Conservation (phyloP, 1,284 basidiomycete species). For the Trametes hirsuta region DNA sequence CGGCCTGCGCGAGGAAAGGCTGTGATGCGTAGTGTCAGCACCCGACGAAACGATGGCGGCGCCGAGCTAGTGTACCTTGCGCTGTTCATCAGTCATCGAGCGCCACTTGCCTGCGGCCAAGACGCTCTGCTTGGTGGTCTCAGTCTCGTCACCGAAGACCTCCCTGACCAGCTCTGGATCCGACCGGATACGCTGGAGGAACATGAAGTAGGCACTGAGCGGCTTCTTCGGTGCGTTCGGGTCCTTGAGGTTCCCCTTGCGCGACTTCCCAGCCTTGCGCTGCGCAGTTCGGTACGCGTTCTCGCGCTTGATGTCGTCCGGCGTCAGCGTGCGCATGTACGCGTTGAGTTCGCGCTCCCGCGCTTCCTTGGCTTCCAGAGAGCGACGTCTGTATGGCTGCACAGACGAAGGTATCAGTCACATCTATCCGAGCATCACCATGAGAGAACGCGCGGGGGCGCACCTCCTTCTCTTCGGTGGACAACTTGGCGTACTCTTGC, state of each 20-base stretch:
- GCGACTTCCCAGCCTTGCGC: slow-evolving; percentile 90
- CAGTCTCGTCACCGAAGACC: slow-evolving; percentile 91
- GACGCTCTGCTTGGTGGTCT: slow-evolving; percentile 94
- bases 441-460: slow-evolving; percentile 28
- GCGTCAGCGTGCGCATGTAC: slow-evolving; percentile 90
- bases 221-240: slow-evolving; percentile 97
- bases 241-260: slow-evolving; percentile 95
- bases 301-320: slow-evolving; percentile 94
- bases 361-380: slow-evolving; percentile 82
- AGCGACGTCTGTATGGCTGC: slow-evolving; percentile 83
- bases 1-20: slow-evolving; percentile 90
- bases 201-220: slow-evolving; percentile 94
- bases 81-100: slow-evolving; percentile 88
- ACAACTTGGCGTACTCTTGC: slow-evolving; percentile 84
- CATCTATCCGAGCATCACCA: slow-evolving; percentile 32
- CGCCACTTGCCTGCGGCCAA: slow-evolving; percentile 93
- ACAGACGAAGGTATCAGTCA: slow-evolving; percentile 32
- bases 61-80: slow-evolving; percentile 62
- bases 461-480: slow-evolving; percentile 82
- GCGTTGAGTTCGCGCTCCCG: slow-evolving; percentile 81
- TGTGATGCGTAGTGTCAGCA: slow-evolving; percentile 35
- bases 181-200: slow-evolving; percentile 85
- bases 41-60: slow-evolving; percentile 6
- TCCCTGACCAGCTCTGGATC: slow-evolving; percentile 72
- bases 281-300: slow-evolving; percentile 91